These are phyloP conservation scores for Hirschioporus abietinus DNA, from an alignment of 768 basidiomycete species.

Conservation along the genomic window DNA sequence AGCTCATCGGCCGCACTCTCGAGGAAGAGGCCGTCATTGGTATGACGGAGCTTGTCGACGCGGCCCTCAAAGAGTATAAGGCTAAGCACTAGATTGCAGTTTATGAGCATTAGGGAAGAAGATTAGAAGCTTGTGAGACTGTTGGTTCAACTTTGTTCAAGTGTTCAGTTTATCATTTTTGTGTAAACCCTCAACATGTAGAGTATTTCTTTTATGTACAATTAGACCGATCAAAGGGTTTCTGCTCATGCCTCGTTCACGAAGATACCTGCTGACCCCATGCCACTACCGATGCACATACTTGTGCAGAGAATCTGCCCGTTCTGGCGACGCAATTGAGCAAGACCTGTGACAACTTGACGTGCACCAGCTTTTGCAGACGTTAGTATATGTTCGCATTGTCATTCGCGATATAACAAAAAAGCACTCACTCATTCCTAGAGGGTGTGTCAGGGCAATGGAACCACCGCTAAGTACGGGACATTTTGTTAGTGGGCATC, in stretches of 20 bases:
- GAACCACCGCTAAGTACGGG: slow-evolving; percentile 65
- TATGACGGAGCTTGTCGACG: slow-evolving; percentile 62
- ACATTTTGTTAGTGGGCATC: background rate
- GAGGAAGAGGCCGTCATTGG: slow-evolving; percentile 74
- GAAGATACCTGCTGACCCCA: slow-evolving; percentile 82
- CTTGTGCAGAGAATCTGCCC: slow-evolving; percentile 75
- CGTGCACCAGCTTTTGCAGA: slow-evolving; percentile 63
- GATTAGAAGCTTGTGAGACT: slow-evolving; percentile 4
- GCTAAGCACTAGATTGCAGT: background rate
- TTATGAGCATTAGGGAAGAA: background rate
- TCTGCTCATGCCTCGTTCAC: slow-evolving; percentile 54
- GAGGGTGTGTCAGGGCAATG: slow-evolving; percentile 76
- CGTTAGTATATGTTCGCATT: slow-evolving; percentile 10
- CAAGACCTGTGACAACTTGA: slow-evolving; percentile 85
- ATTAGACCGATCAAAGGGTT: background rate
- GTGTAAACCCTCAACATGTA: too few species aligned
- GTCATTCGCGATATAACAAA: slow-evolving; percentile 8
- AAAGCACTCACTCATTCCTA: slow-evolving; percentile 72
- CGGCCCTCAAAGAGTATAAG: slow-evolving; percentile 36
- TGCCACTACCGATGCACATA: slow-evolving; percentile 77
- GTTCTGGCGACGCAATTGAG: slow-evolving; percentile 67
- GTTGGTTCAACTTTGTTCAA: background rate
- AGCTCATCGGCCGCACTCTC: slow-evolving; percentile 61
- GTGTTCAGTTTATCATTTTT: background rate
- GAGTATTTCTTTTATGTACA: too few species aligned